Evolutionary conservation across 139 green algal species (phyloP).

Genomic region (Auxenochlorella protothecoides): DNA sequence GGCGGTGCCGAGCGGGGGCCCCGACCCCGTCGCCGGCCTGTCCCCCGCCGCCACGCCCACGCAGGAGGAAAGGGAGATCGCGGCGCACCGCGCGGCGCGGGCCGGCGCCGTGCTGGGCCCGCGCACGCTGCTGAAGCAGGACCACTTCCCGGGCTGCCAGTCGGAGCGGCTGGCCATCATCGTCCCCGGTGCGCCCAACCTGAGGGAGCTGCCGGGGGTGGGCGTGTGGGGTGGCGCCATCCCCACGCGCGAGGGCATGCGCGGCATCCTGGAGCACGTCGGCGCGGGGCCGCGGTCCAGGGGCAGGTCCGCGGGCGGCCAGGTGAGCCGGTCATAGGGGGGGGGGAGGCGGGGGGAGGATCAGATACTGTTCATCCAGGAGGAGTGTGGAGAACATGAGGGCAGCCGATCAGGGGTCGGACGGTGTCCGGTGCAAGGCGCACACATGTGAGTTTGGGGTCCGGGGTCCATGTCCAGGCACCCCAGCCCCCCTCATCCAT

Average conservation of each 20-base stretch:
- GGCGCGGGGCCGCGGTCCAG: slow-evolving; percentile 8
- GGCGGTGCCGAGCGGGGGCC: too few species aligned
- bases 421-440: too few species aligned
- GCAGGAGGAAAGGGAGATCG: slow-evolving; percentile 7
- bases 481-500: too few species aligned
- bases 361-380: too few species aligned
- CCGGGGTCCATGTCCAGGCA: too few species aligned
- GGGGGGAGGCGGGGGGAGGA: too few species aligned
- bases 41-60: neutral
- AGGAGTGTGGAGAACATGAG: too few species aligned
- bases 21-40: neutral
- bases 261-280: slow-evolving; percentile 47
- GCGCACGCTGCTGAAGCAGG: slow-evolving; percentile 83
- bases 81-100: slow-evolving; percentile 35
- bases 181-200: slow-evolving; percentile 67
- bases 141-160: slow-evolving; percentile 58
- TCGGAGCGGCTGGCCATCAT: slow-evolving; percentile 20
- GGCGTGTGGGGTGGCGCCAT: slow-evolving; percentile 80
- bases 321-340: too few species aligned
- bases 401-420: too few species aligned
- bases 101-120: slow-evolving; percentile 55
- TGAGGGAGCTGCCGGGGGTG: slow-evolving; percentile 43
- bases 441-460: too few species aligned
- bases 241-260: slow-evolving; percentile 75
- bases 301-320: too few species aligned